Evolutionary conservation across 352 stramenopile species (phyloP), one percentile per base, ranked within the genome.

Genomic region (Globisporangium rhizosaccharum): DNA sequence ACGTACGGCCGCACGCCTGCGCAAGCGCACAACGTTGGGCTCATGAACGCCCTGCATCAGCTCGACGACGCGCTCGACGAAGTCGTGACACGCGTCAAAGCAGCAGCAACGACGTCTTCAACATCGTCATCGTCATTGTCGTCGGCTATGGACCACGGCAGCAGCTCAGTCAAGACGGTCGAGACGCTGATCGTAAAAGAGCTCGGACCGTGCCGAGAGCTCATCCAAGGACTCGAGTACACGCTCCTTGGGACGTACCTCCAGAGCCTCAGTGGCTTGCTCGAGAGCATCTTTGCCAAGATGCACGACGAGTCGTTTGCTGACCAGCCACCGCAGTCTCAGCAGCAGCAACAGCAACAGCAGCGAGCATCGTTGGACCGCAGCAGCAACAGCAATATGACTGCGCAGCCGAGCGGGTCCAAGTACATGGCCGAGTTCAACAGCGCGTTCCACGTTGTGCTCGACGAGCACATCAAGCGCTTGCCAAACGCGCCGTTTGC

Each of bases 271-370:
- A 76, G 79, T 42, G 62, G 57, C 23, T 41, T 88, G 5, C 37
- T 91, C 12, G 82, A 93, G 49, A 52, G 51, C 9, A 79, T 91
- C 51, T 74, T 94, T 14, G 70, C 82, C 1, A 88, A 87, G 37
- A 95, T 95, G 85, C 85, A 95, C 61, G 73, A 89, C 17, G 85
- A 95, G 53, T 92, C 81, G 8, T 94, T 92, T 57, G 83, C 71
- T 7, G 51, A 56, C 33, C n/a, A 10, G 30, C 51, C 8, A 8
- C 30, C 10, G 17, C 30, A 37, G 9, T 17, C 12, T 44, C 49
- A 14, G 9, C 49, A n/a, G n/a, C n/a, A n/a, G n/a, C n/a, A n/a
- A 15, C 46, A 28, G 10, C 46, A 28, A 17, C 49, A 25, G 30
- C 49, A 17, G 18, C 17, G 30, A 45, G 2, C n/a, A 6, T 9